Evolutionary conservation across 495 filamentous ascomycete species (phyloP), one percentile per base, ranked within the genome.

Genomic region (Xylaria longipes): DNA sequence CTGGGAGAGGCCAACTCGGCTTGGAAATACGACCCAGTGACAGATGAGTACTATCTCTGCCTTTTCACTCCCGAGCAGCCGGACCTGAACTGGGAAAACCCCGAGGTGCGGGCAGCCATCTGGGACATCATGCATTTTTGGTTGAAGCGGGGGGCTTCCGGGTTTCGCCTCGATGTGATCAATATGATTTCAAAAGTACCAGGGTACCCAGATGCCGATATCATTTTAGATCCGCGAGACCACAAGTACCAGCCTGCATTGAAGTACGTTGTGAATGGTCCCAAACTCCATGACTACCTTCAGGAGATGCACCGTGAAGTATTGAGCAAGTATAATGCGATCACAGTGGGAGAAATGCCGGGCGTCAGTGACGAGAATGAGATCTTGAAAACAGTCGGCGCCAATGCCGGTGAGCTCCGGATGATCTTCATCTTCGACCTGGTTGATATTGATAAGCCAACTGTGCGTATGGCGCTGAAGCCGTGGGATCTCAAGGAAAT

Each of bases 351-450:
- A 5, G 90, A 92, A 76, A 89, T 90, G 85, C 88, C 89, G 1
- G 86, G 85, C 68, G 84, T 87, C 9, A 82, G 84, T 31, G 82
- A 85, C 56, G 72, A 74, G 43, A 77, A 86, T 35, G 86, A 89
- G 69, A 85, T 90, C 3, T 76, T 90, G 46, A 81, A 80, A 14
- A 83, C 80, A n/a, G 87, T 91, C 20, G 83, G 84, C 15, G 82
- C 83, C 29, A 83, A 87, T 57, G 83, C 86, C 5, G 79, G 82
- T 35, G 88, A 91, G 73, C 77, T 91, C 68, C 85, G 87, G 72
- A 91, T 92, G 90, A 85, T 91, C 35, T 91, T 91, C 81, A 86
- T 89, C 48, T 90, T 91, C 62, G 89, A 89, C 69, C 74, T 84
- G 41, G 84, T 84, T 14, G 86, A 88, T 67, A 82, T 89, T 57